Evolutionary conservation across 129 eudicot genomes (phyloP), one percentile per base, ranked within the genome.

Genomic region (Ambrosia artemisiifolia): DNA sequence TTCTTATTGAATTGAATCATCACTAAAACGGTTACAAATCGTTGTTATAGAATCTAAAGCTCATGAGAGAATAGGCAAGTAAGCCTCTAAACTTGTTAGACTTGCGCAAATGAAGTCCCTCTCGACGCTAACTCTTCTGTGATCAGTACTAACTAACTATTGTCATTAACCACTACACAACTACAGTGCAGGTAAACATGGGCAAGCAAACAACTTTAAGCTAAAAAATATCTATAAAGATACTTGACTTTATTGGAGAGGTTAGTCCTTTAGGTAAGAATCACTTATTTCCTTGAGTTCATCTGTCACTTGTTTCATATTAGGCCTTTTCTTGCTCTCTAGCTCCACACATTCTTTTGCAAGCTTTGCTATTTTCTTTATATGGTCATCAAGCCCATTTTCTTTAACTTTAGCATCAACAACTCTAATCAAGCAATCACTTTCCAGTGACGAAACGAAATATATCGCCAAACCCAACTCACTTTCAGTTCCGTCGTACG

Each of bases 281-380:
- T 36, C 53, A 49, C 72, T 38, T 28, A 62, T 6, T 62, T 73
- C 63, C 2, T 34, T n/a, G 19, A 76, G 75, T 53, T 68, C 44
- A 30, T 68, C 64, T 38, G n/a, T 60, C 54, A 59, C 75, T 60
- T 47, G 10, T 61, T 48, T 51, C 81, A 77, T 77, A 16, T 38
- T 69, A 47, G 75, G 81, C 76, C 81, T 60, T 69, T 69, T 49
- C 64, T 20, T 77, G 55, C 70, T 56, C 69, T 62, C 75, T 24
- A 69, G 33, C 56, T 69, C 53, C 71, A 77, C 51, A 48, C 71
- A 77, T 8, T 34, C 59, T 62, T 62, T 69, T 3, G 69, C 76
- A 48, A 77, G 70, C 8, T 38, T 42, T 12, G 76, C 81, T 5
- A 69, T 8, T 62, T 38, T 40, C 38, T 42, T 24, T 54, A 77